Base-by-base conservation (phyloP, 139 green algal genomes). In the Astrephomene gubernaculifera region DNA sequence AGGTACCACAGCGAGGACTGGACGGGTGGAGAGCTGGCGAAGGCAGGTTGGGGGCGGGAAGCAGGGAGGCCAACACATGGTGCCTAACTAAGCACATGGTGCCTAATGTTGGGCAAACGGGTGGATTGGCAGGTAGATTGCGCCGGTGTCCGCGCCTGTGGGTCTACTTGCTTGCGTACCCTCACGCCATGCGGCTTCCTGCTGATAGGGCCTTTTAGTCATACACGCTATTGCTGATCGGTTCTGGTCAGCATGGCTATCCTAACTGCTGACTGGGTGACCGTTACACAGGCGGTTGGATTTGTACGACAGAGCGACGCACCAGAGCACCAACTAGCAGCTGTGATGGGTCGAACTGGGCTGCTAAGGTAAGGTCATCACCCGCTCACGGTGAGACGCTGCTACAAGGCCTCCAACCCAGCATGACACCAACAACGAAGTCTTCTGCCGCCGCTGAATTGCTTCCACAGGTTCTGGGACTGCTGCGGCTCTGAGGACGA, bases 401-500 rank as follows among this genome's bases (percentile, higher is more conserved):
- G n/a, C n/a, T n/a, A n/a, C n/a, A n/a, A n/a, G n/a, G n/a, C n/a
- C n/a, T n/a, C n/a, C n/a, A n/a, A n/a, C n/a, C n/a, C n/a, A n/a
- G n/a, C n/a, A n/a, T n/a, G n/a, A n/a, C n/a, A n/a, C n/a, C n/a
- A n/a, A n/a, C n/a, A n/a, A n/a, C n/a, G n/a, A n/a, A n/a, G n/a
- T n/a, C n/a, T n/a, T n/a, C n/a, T n/a, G n/a, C n/a, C n/a, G n/a
- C n/a, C n/a, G n/a, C n/a, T n/a, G n/a, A n/a, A n/a, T 57, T 29
- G 61, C 36, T 60, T 19, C 57, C 35, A 61, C 75, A 92, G 84
- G 70, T 95, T 94, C 63, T 95, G 89, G 89, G 92, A 95, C 75
- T 95, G 92, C 84, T 95, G 92, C 82, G 92, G 92, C 25, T 41
- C 45, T 10, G 92, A 94, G 67, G 70, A 90, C 27, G 88, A 92